Conservation (phyloP, 2,329 filamentous ascomycete species). For the Trichophyton benhamiae region DNA sequence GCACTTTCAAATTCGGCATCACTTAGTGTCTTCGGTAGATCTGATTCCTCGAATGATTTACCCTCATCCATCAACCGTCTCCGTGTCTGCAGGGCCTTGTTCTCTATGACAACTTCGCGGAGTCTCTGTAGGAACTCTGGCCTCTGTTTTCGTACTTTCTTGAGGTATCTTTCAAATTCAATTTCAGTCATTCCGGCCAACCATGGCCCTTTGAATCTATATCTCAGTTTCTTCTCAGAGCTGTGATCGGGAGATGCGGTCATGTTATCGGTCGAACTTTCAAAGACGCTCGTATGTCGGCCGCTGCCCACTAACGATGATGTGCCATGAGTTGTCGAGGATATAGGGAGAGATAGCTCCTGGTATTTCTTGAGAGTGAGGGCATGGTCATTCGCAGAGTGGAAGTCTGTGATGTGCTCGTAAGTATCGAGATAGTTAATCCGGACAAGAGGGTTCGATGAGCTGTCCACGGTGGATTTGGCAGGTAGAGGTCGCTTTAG, state of each 20-base stretch:
- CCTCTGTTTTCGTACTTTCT: conserved; percentile 32
- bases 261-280: conserved; percentile 13
- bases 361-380: conserved; percentile 75
- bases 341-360: conserved; percentile 63
- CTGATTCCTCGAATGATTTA: conserved; percentile 22
- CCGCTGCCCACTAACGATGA: conserved; percentile 1
- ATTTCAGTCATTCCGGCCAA: conserved; percentile 43
- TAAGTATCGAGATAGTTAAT: conserved; percentile 69
- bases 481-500: conserved; percentile 73
- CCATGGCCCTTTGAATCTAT: conserved; percentile 49
- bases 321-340: conserved; percentile 19
- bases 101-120: conserved; percentile 24
- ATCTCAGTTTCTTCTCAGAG: conserved; percentile 32
- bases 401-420: conserved; percentile 82
- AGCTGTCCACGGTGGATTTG: conserved; percentile 58
- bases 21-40: conserved; percentile 20
- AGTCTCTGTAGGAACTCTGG: conserved; percentile 28
- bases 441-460: conserved; percentile 59
- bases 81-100: conserved; percentile 25
- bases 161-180: conserved; percentile 43
- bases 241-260: conserved; percentile 15
- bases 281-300: conserved; percentile 22
- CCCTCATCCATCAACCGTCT: conserved; percentile 32
- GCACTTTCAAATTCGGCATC: conserved; percentile 37
- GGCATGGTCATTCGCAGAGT: conserved; percentile 68